phyloP scores from a whole-genome alignment of 352 stramenopile species.

The Phytophthora pistaciae region DNA sequence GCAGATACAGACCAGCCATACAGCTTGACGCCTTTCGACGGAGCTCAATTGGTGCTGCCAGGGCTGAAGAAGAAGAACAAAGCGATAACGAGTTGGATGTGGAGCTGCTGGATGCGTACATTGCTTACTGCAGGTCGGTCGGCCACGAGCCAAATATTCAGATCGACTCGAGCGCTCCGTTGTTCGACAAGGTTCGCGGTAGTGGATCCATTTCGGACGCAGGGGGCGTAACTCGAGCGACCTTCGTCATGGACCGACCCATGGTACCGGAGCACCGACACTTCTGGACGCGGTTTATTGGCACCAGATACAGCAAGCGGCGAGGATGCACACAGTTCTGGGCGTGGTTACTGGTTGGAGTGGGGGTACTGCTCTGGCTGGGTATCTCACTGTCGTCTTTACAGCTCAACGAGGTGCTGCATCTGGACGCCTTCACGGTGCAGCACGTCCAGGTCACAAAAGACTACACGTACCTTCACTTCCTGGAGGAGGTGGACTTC shows the following conservation, averaged over 20 bases:
- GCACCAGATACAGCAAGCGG: slow-evolving; percentile 47
- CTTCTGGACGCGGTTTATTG: slow-evolving; percentile 56
- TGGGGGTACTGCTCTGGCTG: slow-evolving; percentile 35
- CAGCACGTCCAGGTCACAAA: slow-evolving; percentile 56
- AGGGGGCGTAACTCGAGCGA: neutral
- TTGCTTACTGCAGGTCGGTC: slow-evolving; percentile 93
- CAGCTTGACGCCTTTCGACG: neutral
- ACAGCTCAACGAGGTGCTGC: slow-evolving; percentile 64
- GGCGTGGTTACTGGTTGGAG: slow-evolving; percentile 44
- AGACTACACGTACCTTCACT: slow-evolving; percentile 63
- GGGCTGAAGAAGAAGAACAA: neutral
- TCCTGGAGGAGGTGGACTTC: slow-evolving; percentile 68
- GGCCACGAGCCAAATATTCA: slow-evolving; percentile 72
- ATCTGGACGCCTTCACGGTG: slow-evolving; percentile 66
- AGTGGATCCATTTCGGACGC: neutral
- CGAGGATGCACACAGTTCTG: slow-evolving; percentile 40
- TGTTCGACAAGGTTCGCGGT: slow-evolving; percentile 11
- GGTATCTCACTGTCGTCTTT: slow-evolving; percentile 36
- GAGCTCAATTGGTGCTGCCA: neutral
- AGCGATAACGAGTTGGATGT: slow-evolving; percentile 61
- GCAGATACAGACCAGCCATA: neutral
- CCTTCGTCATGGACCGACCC: slow-evolving; percentile 16
- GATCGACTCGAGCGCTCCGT: slow-evolving; percentile 37
- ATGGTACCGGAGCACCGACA: slow-evolving; percentile 42
- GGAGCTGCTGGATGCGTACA: slow-evolving; percentile 94